Evolutionary conservation across 768 basidiomycete genomes (phyloP).

Genomic region (Termitomyces sp.): DNA sequence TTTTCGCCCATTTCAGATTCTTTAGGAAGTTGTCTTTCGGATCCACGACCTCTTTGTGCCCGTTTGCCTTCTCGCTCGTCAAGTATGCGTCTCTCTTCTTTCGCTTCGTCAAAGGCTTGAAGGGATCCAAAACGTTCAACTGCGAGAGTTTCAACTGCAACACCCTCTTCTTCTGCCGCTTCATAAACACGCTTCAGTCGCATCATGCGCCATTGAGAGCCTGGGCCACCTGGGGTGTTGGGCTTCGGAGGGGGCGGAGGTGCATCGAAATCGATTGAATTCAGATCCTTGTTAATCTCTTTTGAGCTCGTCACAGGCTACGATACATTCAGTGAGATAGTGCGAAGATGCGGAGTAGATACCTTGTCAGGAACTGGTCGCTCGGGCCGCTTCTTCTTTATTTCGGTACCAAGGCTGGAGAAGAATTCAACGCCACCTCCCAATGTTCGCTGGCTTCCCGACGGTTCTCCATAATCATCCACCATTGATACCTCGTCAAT

Average conservation of each 20-base stretch:
- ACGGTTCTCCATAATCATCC: conserved; percentile 58
- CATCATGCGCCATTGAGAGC: conserved; percentile 98
- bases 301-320: conserved; percentile 57
- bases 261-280: conserved; percentile 36
- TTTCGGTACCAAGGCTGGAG: conserved; percentile 75
- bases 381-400: conserved; percentile 52
- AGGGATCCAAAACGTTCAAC: conserved; percentile 84
- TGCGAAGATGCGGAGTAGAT: conserved; percentile 8
- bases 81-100: conserved; percentile 77
- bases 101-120: conserved; percentile 83
- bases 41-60: conserved; percentile 26
- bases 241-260: conserved; percentile 39
- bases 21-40: conserved; percentile 22
- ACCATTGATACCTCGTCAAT: conserved; percentile 46
- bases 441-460: conserved; percentile 37
- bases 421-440: conserved; percentile 82
- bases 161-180: conserved; percentile 79
- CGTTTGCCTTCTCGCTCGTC: conserved; percentile 73
- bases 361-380: conserved; percentile 72
- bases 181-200: conserved; percentile 88
- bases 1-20: conserved; percentile 43
- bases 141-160: conserved; percentile 70
- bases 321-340: conserved; percentile 9
- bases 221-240: conserved; percentile 79
- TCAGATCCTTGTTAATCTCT: conserved; percentile 59